phyloP scores from a whole-genome alignment of 768 basidiomycete genomes.

The Boletus rufocinnamomeus region DNA sequence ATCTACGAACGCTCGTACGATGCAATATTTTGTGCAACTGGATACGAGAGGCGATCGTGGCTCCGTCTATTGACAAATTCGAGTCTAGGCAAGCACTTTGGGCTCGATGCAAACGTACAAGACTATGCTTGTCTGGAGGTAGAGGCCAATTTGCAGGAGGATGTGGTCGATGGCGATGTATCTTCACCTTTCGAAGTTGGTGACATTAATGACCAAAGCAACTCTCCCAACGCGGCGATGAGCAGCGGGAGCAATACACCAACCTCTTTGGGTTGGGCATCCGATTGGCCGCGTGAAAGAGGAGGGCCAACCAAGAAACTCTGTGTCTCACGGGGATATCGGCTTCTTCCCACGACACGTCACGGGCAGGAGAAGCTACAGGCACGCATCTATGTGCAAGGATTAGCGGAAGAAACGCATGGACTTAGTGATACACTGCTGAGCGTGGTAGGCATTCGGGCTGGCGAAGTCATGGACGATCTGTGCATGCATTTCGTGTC shows the following conservation, averaged over 20 bases:
- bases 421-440: slow-evolving; percentile 48
- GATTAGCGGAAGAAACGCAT: slow-evolving; percentile 40
- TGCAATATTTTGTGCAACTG: slow-evolving; percentile 53
- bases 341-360: slow-evolving; percentile 35
- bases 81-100: slow-evolving; percentile 39
- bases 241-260: slow-evolving; percentile 15
- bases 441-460: slow-evolving; percentile 45
- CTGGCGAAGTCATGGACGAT: slow-evolving; percentile 49
- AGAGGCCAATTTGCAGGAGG: slow-evolving; percentile 5
- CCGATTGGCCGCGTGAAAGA: slow-evolving; percentile 27
- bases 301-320: slow-evolving; percentile 7
- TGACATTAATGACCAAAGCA: not conserved
- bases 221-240: not conserved
- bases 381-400: slow-evolving; percentile 40
- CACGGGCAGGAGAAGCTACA: slow-evolving; percentile 8
- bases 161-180: not conserved
- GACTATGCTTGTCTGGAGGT: slow-evolving; percentile 13
- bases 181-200: slow-evolving; percentile 8
- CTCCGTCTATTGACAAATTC: slow-evolving; percentile 43
- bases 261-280: slow-evolving; percentile 18
- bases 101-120: slow-evolving; percentile 24
- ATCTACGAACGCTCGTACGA: slow-evolving; percentile 43
- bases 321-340: slow-evolving; percentile 45
- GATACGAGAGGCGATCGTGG: slow-evolving; percentile 54
- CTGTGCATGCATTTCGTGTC: slow-evolving; percentile 19